Base-by-base conservation (phyloP, 2,329 filamentous ascomycete species). In the Daldinia sp. region DNA sequence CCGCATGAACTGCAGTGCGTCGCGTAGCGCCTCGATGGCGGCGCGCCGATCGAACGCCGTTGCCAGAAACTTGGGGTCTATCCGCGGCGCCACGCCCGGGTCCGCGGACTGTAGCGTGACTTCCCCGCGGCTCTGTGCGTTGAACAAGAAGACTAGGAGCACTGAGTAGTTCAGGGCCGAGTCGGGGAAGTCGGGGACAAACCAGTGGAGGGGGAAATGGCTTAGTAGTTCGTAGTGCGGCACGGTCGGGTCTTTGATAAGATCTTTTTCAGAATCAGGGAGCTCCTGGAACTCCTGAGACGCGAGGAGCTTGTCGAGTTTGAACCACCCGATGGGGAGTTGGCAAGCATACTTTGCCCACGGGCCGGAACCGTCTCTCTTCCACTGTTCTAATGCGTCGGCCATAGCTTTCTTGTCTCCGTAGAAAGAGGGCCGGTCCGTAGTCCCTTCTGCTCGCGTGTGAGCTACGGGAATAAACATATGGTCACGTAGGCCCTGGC, bases 191-290 rank as follows among this genome's bases (percentile, higher is more conserved):
- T 77, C 74, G 0, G 84, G 84, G 0, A 82, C 62, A 60, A 81
- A 78, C 73, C 74, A 81, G 68, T 85, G 84, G 3, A 82, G 70
- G 0, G 82, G 81, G 63, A 83, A 80, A 64, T 86, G 83, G 1
- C 80, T 83, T 7, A 84, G 62, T 15, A 90, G 75, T 71, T 91
- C 89, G 69, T 83, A 89, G 54, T 86, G 82, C 0, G 89, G 89
- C 1, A 90, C 81, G 0, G 85, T 87, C 13, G 82, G 79, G 20
- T 80, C 80, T 48, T 74, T 75, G 0, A 90, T 74, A 67, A 82
- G 84, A 0, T 78, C 74, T 71, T 85, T 82, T 9, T 82, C 79
- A 0, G 79, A 62, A 0, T 69, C 60, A 0, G 86, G 82, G 0
- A 91, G 79, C 1, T 77, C 81, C 44, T 83, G 76, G 74, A 88